Evolutionary conservation across 2,329 filamentous ascomycete species (phyloP).

Genomic region (Thelonectria discophora): DNA sequence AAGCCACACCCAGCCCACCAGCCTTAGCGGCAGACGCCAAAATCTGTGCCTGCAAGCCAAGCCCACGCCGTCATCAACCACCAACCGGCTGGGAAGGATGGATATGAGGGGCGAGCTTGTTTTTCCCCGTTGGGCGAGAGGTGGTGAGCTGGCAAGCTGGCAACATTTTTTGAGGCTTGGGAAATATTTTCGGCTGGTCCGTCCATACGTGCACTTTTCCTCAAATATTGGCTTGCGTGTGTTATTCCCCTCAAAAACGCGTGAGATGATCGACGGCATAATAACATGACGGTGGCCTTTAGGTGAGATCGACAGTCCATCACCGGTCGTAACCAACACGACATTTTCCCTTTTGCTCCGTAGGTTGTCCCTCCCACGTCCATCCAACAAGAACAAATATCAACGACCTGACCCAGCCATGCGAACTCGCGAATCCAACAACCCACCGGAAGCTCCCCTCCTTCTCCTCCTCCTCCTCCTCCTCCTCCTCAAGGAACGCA

Average conservation of each 20-base stretch:
- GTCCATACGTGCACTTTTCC: not conserved
- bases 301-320: not conserved
- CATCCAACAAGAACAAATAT: not conserved
- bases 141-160: conserved; percentile 32
- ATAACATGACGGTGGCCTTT: not conserved
- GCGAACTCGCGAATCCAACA: not conserved
- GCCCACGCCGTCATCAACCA: not conserved
- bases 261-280: conserved; percentile 1
- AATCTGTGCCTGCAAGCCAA: conserved; percentile 34
- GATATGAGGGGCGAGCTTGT: conserved; percentile 5
- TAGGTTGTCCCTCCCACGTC: no score
- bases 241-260: not conserved
- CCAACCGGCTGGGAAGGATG: not conserved
- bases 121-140: not conserved
- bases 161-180: conserved; percentile 16
- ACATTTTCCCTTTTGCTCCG: not conserved
- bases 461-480: not conserved
- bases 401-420: not conserved
- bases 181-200: conserved; percentile 21
- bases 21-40: conserved; percentile 33
- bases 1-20: conserved; percentile 13
- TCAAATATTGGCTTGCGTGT: conserved; percentile 2
- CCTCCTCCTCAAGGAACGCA: not conserved
- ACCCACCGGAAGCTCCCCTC: not conserved
- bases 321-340: not conserved